Base-by-base conservation (phyloP, 2,329 filamentous ascomycete genomes). In the Alternaria incomplexa region DNA sequence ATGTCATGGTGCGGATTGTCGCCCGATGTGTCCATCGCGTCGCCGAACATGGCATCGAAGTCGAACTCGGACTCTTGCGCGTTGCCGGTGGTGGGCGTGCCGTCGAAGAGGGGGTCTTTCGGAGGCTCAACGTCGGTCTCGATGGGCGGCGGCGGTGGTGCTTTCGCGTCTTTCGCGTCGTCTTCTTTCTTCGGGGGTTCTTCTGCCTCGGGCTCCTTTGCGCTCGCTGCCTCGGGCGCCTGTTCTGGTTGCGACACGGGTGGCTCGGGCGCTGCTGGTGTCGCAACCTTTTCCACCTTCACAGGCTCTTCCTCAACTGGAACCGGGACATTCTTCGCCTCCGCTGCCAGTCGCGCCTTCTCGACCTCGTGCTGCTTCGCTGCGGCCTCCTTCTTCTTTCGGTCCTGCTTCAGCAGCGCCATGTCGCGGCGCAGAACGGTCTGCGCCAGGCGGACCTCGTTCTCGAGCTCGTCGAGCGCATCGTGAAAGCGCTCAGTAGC, bases 401-500 rank as follows among this genome's bases (percentile, higher is more conserved):
- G 76, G 36, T 78, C 74, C 47, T 75, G 72, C 61, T 75, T 74
- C 46, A 76, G 67, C 55, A 79, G 50, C n/a, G 78, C 79, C 32
- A 80, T 74, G 66, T 81, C 79, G 50, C 79, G 61, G 8, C 78
- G 73, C 57, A 80, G 62, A 9, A 80, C 78, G 0, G 70, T 66
- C 32, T 80, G 77, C 8, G 78, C 77, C 17, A 72, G 66, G 61
- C 66, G 69, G 45, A 86, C 71, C 56, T 85, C 80, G 47, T 79
- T 77, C 67, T 85, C 84, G 13, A 86, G 77, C 61, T 82, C 77
- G 72, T 86, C 84, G n/a, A 86, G 80, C n/a, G 82, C 81, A 50
- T 83, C 79, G 67, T 86, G 83, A 63, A 84, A 86, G 65, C 80
- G 75, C 32, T 78, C 75, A 15, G 78, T 74, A 26, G 82, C 82